Conservation (phyloP, 106 monocot genomes). For the Narthecium ossifragum region DNA sequence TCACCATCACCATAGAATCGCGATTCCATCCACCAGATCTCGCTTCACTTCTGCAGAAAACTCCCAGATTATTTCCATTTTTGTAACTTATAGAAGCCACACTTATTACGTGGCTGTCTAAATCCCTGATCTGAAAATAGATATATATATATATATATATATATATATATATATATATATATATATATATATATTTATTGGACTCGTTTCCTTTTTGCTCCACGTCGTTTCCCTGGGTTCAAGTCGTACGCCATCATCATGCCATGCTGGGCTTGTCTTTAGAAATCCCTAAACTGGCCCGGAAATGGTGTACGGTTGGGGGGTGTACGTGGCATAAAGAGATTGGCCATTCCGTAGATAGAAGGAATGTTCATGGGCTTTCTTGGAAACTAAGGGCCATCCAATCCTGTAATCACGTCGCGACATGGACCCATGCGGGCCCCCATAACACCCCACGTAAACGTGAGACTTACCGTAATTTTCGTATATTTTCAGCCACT, state of each 20-base stretch:
- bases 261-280: too few species aligned
- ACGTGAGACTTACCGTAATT: not conserved
- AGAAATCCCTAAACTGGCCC: too few species aligned
- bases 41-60: too few species aligned
- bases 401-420: slow-evolving; percentile 3
- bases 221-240: too few species aligned
- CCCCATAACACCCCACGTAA: not conserved
- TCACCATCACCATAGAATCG: too few species aligned
- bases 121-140: not conserved
- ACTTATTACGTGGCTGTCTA: not conserved
- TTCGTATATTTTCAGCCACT: not conserved
- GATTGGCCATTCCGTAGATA: too few species aligned
- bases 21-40: too few species aligned
- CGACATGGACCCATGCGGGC: not conserved
- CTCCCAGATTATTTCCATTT: too few species aligned
- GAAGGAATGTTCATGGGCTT: not conserved
- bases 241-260: too few species aligned
- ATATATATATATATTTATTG: not conserved
- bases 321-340: too few species aligned
- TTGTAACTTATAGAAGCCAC: too few species aligned
- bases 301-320: too few species aligned
- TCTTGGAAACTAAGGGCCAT: not conserved
- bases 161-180: not conserved
- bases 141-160: not conserved
- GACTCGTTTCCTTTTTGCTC: not conserved